These are phyloP conservation scores for Colletotrichum tanaceti DNA, from an alignment of 2,329 filamentous ascomycete species.

Conservation along the genomic window DNA sequence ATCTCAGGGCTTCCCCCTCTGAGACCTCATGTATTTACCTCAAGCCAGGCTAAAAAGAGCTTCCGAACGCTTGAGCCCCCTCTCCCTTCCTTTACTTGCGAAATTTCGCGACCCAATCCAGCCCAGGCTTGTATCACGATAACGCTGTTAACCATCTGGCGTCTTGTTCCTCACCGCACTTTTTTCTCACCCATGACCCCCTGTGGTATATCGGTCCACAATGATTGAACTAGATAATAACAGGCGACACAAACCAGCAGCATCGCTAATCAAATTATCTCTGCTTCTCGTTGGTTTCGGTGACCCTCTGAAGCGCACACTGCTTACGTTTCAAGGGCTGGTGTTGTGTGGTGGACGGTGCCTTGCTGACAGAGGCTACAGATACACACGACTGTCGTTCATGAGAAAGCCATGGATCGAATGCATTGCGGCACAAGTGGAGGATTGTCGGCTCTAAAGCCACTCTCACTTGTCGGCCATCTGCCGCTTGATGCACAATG, in stretches of 20 bases:
- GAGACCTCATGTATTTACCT: slow-evolving; percentile 10
- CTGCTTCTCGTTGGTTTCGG: slow-evolving; percentile 6
- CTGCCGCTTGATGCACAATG: slow-evolving; percentile 5
- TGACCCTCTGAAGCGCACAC: slow-evolving; percentile 8
- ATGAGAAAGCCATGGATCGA: not conserved
- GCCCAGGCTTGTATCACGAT: slow-evolving; percentile 30
- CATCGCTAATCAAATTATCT: not conserved
- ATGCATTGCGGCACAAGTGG: slow-evolving; percentile 8
- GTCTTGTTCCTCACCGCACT: slow-evolving; percentile 1
- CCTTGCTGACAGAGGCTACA: not conserved
- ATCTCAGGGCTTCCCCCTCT: slow-evolving; percentile 30
- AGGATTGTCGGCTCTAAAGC: slow-evolving; percentile 4
- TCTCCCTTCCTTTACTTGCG: not conserved
- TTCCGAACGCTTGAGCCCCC: not conserved
- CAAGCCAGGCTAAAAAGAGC: slow-evolving; percentile 1
- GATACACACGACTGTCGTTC: not conserved
- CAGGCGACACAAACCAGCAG: slow-evolving; percentile 20
- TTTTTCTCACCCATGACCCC: not conserved
- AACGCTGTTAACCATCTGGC: slow-evolving; percentile 20
- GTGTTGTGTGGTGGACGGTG: slow-evolving; percentile 15
- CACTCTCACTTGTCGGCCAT: not conserved
- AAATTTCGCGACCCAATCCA: slow-evolving; percentile 13
- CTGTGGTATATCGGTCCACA: slow-evolving; percentile 5
- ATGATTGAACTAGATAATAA: slow-evolving; percentile 9
- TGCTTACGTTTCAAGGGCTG: slow-evolving; percentile 19